A percentile compares a stretch with the other conserved stretches of the same genome.
phyloP scores from a whole-genome alignment of 75 land plant species.

The Pinus albicaulis region DNA sequence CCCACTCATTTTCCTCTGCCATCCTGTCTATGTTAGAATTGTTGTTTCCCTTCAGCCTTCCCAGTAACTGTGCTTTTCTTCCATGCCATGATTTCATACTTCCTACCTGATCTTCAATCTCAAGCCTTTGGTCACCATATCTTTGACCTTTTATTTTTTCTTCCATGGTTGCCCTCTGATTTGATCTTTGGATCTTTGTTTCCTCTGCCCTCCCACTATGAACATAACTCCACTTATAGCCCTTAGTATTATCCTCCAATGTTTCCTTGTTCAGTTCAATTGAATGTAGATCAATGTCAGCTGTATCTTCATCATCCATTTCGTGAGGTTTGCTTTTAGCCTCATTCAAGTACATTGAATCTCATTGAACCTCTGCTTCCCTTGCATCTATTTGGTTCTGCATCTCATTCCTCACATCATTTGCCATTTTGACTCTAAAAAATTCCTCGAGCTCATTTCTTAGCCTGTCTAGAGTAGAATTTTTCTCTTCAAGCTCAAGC shows the following conservation, averaged over 20 bases:
- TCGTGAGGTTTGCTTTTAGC: slow-evolving; percentile 19
- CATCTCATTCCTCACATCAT: slow-evolving; percentile 11
- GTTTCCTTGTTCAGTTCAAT: slow-evolving; percentile 48
- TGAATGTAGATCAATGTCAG: slow-evolving; percentile 68
- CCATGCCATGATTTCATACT: neutral
- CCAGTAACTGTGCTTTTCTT: slow-evolving; percentile 1
- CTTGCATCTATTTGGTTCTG: slow-evolving; percentile 5
- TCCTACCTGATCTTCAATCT: slow-evolving; percentile 22
- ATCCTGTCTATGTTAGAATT: slow-evolving; percentile 4
- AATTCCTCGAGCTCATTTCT: slow-evolving; percentile 68
- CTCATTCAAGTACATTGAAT: slow-evolving; percentile 10
- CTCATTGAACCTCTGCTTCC: slow-evolving; percentile 9
- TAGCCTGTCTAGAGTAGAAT: slow-evolving; percentile 68
- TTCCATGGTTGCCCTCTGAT: slow-evolving; percentile 6
- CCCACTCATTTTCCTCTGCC: slow-evolving; percentile 35
- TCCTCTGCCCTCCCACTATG: slow-evolving; percentile 11
- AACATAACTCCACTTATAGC: slow-evolving; percentile 47
- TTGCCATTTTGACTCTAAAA: slow-evolving; percentile 22
- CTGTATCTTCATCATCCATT: slow-evolving; percentile 36
- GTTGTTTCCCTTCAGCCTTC: slow-evolving; percentile 1
- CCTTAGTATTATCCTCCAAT: slow-evolving; percentile 30
- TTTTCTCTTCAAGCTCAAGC: slow-evolving; percentile 84
- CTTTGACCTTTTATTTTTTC: slow-evolving; percentile 22
- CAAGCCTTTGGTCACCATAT: slow-evolving; percentile 21
- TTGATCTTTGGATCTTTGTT: slow-evolving; percentile 6